Conservation (phyloP, 331 rosid species). For the Dryas integrifolia region DNA sequence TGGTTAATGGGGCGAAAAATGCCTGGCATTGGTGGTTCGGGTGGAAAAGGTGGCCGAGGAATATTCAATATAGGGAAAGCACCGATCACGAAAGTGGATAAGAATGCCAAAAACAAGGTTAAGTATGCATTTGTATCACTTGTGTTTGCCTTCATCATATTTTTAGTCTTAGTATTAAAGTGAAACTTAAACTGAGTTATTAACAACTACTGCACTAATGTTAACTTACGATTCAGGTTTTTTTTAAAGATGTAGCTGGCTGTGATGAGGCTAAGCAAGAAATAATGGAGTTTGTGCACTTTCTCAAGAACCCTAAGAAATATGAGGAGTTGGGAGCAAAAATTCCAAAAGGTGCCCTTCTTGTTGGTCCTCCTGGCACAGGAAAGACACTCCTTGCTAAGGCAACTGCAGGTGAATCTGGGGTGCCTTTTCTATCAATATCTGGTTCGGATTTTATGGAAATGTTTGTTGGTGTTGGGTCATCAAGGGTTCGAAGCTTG, state of each 20-base stretch:
- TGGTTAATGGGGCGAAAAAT: slow-evolving; percentile 51
- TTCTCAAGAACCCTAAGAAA: slow-evolving; percentile 82
- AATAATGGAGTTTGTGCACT: slow-evolving; percentile 92
- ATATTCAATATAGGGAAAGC: slow-evolving; percentile 89
- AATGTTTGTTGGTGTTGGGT: slow-evolving; percentile 93
- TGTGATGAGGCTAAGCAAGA: slow-evolving; percentile 98
- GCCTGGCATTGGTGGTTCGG: slow-evolving; percentile 58
- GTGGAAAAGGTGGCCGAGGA: slow-evolving; percentile 66
- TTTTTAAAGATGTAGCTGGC: slow-evolving; percentile 93
- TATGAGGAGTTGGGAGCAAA: slow-evolving; percentile 94
- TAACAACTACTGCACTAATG: neutral
- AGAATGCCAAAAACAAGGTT: slow-evolving; percentile 83
- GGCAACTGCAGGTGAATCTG: slow-evolving; percentile 97
- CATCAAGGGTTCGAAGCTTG: slow-evolving; percentile 89
- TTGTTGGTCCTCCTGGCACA: slow-evolving; percentile 96
- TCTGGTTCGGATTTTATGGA: slow-evolving; percentile 95
- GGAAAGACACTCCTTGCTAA: slow-evolving; percentile 94
- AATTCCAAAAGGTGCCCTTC: slow-evolving; percentile 92
- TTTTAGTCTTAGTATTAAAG: neutral
- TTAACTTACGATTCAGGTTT: slow-evolving; percentile 43
- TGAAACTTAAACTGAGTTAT: slow-evolving; percentile 1
- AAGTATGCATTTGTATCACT: slow-evolving; percentile 16
- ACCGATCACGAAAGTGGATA: slow-evolving; percentile 68
- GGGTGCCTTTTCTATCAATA: slow-evolving; percentile 82
- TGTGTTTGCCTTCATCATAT: slow-evolving; percentile 7